phyloP scores from a whole-genome alignment of 164 flowering plant genomes.

The Magnolia kwangsiensis region DNA sequence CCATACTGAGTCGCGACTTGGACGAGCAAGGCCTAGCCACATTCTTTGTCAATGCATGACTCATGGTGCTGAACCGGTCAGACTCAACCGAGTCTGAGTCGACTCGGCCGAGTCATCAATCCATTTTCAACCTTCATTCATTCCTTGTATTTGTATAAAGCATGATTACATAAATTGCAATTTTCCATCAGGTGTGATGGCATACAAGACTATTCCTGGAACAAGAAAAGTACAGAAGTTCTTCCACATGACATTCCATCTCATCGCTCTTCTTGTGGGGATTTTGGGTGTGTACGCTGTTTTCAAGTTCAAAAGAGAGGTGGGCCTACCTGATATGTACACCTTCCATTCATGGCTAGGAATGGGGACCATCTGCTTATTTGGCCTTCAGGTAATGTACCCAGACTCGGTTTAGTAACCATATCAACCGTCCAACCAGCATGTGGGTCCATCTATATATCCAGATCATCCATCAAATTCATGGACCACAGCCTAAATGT shows the following conservation, averaged over 20 bases:
- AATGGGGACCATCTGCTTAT: slow-evolving; percentile 54
- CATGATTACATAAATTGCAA: too few species aligned
- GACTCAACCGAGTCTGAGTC: too few species aligned
- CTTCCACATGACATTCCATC: slow-evolving; percentile 39
- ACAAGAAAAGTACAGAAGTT: slow-evolving; percentile 27
- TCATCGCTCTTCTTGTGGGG: slow-evolving; percentile 48
- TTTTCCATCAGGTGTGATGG: slow-evolving; percentile 51
- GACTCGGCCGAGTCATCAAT: too few species aligned
- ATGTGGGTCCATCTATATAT: neutral
- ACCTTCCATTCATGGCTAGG: slow-evolving; percentile 82
- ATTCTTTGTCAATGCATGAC: too few species aligned
- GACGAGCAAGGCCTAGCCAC: too few species aligned
- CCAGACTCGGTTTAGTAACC: neutral
- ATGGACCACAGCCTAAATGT: neutral
- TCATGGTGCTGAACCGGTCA: too few species aligned
- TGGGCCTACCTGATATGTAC: slow-evolving; percentile 22
- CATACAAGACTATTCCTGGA: slow-evolving; percentile 47
- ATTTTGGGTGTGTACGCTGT: slow-evolving; percentile 52
- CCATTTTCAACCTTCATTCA: too few species aligned
- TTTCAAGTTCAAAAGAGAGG: slow-evolving; percentile 56
- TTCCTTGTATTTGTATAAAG: too few species aligned
- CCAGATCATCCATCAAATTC: neutral
- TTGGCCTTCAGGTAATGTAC: slow-evolving; percentile 51
- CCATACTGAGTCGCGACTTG: too few species aligned
- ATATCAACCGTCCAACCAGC: too few species aligned